Evolutionary conservation across 768 basidiomycete genomes (phyloP).

Genomic region (Lentinula edodes): DNA sequence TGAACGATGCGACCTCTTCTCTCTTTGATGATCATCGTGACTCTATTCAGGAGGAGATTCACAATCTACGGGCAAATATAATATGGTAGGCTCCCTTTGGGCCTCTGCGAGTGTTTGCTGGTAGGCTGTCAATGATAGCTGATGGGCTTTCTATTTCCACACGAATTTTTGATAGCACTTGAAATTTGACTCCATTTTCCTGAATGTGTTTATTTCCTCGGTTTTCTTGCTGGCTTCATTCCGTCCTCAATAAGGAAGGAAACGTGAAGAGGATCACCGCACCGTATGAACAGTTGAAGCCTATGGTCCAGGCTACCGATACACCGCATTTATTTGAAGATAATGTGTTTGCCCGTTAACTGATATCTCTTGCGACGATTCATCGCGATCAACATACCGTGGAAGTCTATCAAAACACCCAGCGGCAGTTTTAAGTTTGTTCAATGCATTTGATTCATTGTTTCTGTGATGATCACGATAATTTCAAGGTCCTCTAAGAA

Average conservation of each 20-base stretch:
- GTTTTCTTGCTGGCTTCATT: too few species aligned
- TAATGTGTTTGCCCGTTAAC: too few species aligned
- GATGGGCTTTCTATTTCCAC: background rate
- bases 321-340: too few species aligned
- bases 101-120: background rate
- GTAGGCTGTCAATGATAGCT: background rate
- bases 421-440: background rate
- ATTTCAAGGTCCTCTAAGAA: background rate
- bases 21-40: background rate
- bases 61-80: background rate
- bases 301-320: too few species aligned
- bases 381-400: background rate
- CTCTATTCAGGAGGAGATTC: background rate
- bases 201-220: too few species aligned
- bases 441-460: background rate
- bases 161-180: background rate
- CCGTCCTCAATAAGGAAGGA: too few species aligned
- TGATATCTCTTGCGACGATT: background rate
- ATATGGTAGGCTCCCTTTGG: background rate
- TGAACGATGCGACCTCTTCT: too few species aligned
- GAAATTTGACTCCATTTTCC: background rate
- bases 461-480: background rate
- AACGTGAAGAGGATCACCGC: too few species aligned
- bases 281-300: too few species aligned
- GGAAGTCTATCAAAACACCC: background rate